phyloP scores from a whole-genome alignment of 257 asterid species.

The Jaltomata sinuosa region DNA sequence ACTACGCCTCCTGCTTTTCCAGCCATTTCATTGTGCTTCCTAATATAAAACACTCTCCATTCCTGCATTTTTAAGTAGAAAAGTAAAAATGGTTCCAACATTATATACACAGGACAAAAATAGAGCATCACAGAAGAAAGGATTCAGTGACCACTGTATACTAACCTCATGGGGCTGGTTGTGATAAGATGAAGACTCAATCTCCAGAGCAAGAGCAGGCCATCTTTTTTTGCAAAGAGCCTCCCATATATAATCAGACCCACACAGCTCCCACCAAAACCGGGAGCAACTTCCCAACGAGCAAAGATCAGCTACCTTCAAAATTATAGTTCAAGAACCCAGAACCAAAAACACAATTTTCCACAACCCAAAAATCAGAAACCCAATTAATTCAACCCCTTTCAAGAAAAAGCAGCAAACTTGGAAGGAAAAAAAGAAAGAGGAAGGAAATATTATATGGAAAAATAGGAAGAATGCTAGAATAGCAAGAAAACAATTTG shows the following conservation, averaged over 20 bases:
- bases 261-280: slow-evolving; percentile 76
- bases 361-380: not conserved
- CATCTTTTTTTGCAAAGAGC: slow-evolving; percentile 58
- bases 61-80: slow-evolving; percentile 26
- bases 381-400: not conserved
- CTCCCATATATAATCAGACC: slow-evolving; percentile 72
- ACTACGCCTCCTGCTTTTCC: slow-evolving; percentile 33
- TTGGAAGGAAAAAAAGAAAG: too few relatives aligned
- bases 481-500: not conserved
- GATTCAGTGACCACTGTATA: not conserved
- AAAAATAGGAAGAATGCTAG: too few relatives aligned
- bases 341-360: not conserved
- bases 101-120: not conserved
- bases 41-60: slow-evolving; percentile 55
- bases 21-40: slow-evolving; percentile 60
- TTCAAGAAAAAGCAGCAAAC: too few relatives aligned
- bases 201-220: slow-evolving; percentile 30
- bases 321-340: not conserved
- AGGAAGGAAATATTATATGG: too few relatives aligned
- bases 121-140: not conserved
- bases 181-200: slow-evolving; percentile 13
- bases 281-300: slow-evolving; percentile 82
- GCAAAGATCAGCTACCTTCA: slow-evolving; percentile 67
- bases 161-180: slow-evolving; percentile 7
- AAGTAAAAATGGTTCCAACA: not conserved